phyloP scores from a whole-genome alignment of 176 grass and related monocot genomes.

The Zizania latifolia region DNA sequence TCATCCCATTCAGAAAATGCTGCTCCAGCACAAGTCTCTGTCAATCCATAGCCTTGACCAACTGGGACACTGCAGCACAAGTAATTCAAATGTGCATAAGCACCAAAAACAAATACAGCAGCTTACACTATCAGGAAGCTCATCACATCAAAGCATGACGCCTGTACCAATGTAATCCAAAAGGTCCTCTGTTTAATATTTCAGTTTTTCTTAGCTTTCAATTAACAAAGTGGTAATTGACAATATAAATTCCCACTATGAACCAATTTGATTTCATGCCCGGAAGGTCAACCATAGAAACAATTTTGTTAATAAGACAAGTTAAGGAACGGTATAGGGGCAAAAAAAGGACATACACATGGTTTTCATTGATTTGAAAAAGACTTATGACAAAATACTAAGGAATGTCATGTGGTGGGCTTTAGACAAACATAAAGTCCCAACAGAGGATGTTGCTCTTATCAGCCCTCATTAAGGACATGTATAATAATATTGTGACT shows the following conservation, averaged over 20 bases:
- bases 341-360: no score
- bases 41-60: conserved; percentile 92
- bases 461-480: no score
- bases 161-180: not conserved
- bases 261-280: no score
- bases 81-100: conserved; percentile 3
- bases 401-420: no score
- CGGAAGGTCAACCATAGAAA: no score
- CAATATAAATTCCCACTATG: not conserved
- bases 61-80: conserved; percentile 59
- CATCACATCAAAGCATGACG: not conserved
- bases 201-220: not conserved
- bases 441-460: no score
- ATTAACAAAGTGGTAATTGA: not conserved
- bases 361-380: no score
- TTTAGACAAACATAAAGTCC: no score
- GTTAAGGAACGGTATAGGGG: no score
- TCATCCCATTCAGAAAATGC: conserved; percentile 75
- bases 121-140: not conserved
- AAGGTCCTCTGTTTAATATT: not conserved
- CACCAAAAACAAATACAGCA: conserved; percentile 15
- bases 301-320: no score
- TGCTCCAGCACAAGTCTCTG: conserved; percentile 84
- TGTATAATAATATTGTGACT: no score
- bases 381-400: no score